These are phyloP conservation scores for Ganoderma lucidum DNA, from an alignment of 1,284 basidiomycete species.

Conservation along the genomic window DNA sequence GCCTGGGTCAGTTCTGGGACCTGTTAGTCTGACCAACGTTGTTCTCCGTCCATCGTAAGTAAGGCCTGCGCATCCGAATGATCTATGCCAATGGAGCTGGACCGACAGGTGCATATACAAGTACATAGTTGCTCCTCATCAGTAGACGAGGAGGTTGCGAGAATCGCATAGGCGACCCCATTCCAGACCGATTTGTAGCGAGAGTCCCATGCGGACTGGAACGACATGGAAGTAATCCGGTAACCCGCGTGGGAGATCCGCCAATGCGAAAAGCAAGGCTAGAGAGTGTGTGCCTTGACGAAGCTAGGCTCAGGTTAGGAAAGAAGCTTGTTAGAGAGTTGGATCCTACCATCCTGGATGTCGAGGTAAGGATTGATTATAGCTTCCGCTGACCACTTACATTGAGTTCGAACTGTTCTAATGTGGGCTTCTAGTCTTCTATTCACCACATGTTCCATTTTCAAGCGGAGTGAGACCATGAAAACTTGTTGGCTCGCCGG, in stretches of 20 bases:
- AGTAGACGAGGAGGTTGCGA: background rate
- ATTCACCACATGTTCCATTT: background rate
- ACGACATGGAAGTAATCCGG: background rate
- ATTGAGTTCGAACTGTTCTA: constrained; percentile 18
- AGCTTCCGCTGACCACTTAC: background rate
- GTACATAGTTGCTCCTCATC: constrained; percentile 12
- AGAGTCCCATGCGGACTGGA: background rate
- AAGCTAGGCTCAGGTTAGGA: background rate
- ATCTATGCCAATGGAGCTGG: background rate
- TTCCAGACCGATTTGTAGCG: background rate
- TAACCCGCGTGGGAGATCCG: background rate
- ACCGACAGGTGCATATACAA: constrained; percentile 34
- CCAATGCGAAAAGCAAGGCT: background rate
- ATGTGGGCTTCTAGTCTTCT: background rate
- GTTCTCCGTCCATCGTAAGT: constrained; percentile 42
- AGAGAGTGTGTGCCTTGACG: background rate
- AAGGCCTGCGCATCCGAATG: constrained; percentile 32
- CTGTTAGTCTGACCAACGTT: constrained; percentile 24
- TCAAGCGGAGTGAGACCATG: background rate
- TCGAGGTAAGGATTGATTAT: background rate
- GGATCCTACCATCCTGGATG: background rate
- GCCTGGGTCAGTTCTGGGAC: constrained; percentile 38
- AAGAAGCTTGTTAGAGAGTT: background rate
- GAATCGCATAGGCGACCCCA: background rate
- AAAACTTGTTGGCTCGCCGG: background rate